Conservation (phyloP, 129 eudicot species). For the Chrysanthemum lavandulifolium region DNA sequence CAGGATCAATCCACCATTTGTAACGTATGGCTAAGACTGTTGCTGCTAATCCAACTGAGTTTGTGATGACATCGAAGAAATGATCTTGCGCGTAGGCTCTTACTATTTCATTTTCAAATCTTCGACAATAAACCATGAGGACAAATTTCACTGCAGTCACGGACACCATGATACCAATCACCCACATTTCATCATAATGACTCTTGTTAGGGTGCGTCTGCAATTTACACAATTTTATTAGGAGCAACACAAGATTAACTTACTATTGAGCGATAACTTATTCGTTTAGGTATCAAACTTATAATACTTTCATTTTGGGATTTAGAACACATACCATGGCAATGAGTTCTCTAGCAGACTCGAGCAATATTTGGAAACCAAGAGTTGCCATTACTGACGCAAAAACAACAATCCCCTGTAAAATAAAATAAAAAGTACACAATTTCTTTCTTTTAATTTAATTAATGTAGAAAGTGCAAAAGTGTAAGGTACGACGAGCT, state of each 20-base stretch:
- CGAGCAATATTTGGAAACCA: constrained; percentile 80
- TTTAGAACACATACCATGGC: constrained; percentile 40
- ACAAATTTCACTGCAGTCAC: constrained; percentile 68
- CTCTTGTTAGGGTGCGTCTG: constrained; percentile 48
- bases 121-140: constrained; percentile 77
- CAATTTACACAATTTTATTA: neutral
- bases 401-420: constrained; percentile 81
- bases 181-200: constrained; percentile 65
- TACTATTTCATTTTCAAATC: constrained; percentile 79
- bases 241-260: neutral
- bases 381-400: constrained; percentile 98
- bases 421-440: too few species aligned
- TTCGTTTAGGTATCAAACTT: too few species aligned
- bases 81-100: constrained; percentile 96
- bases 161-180: constrained; percentile 78
- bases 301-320: too few species aligned
- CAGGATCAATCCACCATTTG: constrained; percentile 95
- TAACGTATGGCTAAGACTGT: constrained; percentile 70
- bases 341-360: constrained; percentile 61
- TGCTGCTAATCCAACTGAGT: constrained; percentile 77
- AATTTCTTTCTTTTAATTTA: too few species aligned
- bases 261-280: too few species aligned
- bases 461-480: neutral
- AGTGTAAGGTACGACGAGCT: constrained; percentile 14
- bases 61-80: constrained; percentile 84